phyloP scores from a whole-genome alignment of 768 basidiomycete species.

The Lentinus brumalis region DNA sequence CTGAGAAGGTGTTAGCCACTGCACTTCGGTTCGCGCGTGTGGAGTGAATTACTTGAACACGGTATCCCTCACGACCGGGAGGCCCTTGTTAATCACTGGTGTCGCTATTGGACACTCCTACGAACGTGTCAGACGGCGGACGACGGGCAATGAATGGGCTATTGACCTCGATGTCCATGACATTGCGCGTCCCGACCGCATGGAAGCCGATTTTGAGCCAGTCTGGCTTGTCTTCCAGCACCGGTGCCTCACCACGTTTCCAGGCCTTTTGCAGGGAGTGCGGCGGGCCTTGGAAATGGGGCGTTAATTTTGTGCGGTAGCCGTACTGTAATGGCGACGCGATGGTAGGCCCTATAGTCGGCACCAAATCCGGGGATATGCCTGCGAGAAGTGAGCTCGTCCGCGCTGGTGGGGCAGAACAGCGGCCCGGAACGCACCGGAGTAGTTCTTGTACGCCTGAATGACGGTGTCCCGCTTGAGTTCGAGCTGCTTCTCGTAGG shows the following conservation, averaged over 20 bases:
- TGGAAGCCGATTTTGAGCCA: conserved; percentile 94
- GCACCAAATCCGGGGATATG: conserved; percentile 57
- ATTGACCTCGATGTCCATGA: conserved; percentile 88
- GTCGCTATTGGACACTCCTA: conserved; percentile 95
- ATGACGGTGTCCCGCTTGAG: conserved; percentile 86
- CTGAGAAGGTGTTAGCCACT: conserved; percentile 37
- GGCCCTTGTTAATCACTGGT: conserved; percentile 69
- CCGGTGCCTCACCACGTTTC: conserved; percentile 14
- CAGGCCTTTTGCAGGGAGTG: conserved; percentile 36
- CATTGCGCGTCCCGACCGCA: conserved; percentile 65
- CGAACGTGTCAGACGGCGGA: not conserved
- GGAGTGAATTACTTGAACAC: conserved; percentile 60
- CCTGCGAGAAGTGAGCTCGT: conserved; percentile 36
- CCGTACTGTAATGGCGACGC: conserved; percentile 88
- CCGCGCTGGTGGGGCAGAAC: not conserved
- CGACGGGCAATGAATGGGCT: not conserved
- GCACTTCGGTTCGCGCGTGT: conserved; percentile 8
- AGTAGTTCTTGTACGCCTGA: conserved; percentile 82
- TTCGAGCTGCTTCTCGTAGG: conserved; percentile 83
- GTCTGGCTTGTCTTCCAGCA: conserved; percentile 39
- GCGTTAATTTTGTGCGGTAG: conserved; percentile 97
- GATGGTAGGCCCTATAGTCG: conserved; percentile 70
- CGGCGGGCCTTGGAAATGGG: conserved; percentile 86
- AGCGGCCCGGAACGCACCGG: conserved; percentile 39
- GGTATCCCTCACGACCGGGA: conserved; percentile 59